Percentiles rank a stretch among this genome's conserved stretches.
Evolutionary conservation across 2,329 filamentous ascomycete species (phyloP).

Genomic region (Pestalotiopsis sp.): DNA sequence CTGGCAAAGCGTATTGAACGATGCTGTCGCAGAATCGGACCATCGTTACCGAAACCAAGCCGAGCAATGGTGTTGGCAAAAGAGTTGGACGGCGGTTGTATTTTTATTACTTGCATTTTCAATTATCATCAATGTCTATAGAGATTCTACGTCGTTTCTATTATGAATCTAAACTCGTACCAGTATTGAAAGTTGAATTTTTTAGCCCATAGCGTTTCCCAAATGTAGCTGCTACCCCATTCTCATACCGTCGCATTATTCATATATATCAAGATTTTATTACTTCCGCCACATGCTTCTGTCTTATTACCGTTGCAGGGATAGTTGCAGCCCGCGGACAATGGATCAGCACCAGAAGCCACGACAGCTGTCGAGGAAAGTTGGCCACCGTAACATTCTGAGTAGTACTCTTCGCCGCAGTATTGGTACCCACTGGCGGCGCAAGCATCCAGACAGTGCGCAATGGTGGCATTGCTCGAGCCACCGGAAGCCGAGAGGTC

Average conservation of each 20-base stretch:
- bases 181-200: no score
- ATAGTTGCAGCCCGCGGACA: not conserved
- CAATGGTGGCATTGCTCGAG: not conserved
- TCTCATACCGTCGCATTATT: not conserved
- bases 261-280: not conserved
- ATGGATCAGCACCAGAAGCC: not conserved
- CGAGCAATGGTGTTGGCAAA: not conserved
- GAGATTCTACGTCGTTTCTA: no score
- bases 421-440: not conserved
- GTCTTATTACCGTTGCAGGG: conserved; percentile 2
- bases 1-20: not conserved
- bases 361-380: not conserved
- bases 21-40: not conserved
- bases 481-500: not conserved
- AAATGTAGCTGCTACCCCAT: no score
- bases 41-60: not conserved
- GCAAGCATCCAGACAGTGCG: not conserved
- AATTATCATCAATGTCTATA: no score
- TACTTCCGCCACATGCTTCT: not conserved
- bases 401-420: conserved; percentile 3
- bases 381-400: not conserved
- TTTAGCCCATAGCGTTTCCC: no score
- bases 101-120: no score
- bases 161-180: no score
- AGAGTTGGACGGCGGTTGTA: no score